Conservation (phyloP, 257 asterid genomes). For the Lycium barbarum region DNA sequence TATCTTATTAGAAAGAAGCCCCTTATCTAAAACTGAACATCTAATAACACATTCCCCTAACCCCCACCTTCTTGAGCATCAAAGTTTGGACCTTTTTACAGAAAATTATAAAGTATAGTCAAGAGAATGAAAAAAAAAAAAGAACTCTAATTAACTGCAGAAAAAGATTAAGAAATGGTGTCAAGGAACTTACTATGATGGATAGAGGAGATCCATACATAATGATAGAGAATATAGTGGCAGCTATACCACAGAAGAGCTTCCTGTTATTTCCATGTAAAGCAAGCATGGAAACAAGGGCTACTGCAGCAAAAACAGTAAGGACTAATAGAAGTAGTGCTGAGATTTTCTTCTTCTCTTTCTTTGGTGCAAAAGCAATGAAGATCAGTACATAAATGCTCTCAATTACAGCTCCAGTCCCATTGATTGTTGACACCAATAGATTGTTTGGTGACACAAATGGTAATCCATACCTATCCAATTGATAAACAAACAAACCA, state of each 20-base stretch:
- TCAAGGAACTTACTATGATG: slow-evolving; percentile 53
- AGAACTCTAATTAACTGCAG: neutral
- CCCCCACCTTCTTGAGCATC: neutral
- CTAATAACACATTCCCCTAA: neutral
- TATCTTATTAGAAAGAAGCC: neutral
- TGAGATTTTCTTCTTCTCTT: slow-evolving; percentile 63
- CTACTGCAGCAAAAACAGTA: slow-evolving; percentile 52
- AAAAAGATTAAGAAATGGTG: neutral
- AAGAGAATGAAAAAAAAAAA: neutral
- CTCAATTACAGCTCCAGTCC: slow-evolving; percentile 74
- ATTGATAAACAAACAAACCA: slow-evolving; percentile 26
- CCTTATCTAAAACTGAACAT: neutral
- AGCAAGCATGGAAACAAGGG: slow-evolving; percentile 61
- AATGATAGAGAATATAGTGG: slow-evolving; percentile 78
- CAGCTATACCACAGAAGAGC: slow-evolving; percentile 72
- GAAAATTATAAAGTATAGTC: neutral
- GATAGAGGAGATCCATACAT: slow-evolving; percentile 90
- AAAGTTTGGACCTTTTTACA: neutral
- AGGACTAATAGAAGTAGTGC: slow-evolving; percentile 54
- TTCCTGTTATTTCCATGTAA: slow-evolving; percentile 68
- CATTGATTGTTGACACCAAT: slow-evolving; percentile 72
- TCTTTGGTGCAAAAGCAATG: slow-evolving; percentile 61
- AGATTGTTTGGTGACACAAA: slow-evolving; percentile 89
- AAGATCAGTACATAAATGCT: slow-evolving; percentile 59
- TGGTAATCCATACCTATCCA: slow-evolving; percentile 83